Conservation (phyloP, 2,329 filamentous ascomycete genomes). For the Fusarium sp. region DNA sequence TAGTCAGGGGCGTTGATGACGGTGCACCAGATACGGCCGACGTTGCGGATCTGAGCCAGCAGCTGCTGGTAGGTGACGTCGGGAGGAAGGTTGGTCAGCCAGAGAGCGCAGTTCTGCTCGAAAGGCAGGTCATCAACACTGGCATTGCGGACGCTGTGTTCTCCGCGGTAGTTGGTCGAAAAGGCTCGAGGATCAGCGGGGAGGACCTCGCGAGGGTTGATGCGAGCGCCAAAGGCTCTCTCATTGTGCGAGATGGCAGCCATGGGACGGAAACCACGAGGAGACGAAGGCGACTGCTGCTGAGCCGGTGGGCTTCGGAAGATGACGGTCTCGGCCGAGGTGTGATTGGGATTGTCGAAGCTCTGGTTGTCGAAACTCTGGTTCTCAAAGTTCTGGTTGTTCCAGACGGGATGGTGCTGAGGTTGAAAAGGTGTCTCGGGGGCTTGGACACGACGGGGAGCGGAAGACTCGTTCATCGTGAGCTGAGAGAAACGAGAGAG, state of each 20-base stretch:
- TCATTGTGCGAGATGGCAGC: slow-evolving; percentile 23
- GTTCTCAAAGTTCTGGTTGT: not conserved
- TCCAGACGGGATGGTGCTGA: slow-evolving; percentile 9
- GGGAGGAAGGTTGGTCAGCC: slow-evolving; percentile 63
- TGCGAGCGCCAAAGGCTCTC: not conserved
- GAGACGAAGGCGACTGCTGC: not conserved
- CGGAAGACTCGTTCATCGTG: not conserved
- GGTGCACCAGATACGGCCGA: slow-evolving; percentile 63
- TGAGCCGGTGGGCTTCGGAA: not conserved
- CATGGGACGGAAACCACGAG: slow-evolving; percentile 41
- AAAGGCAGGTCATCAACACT: slow-evolving; percentile 47
- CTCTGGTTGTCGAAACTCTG: not conserved
- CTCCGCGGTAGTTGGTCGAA: slow-evolving; percentile 52
- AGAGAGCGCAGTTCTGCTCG: slow-evolving; percentile 62
- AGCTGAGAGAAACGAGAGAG: slow-evolving; percentile 11
- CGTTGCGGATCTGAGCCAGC: slow-evolving; percentile 55
- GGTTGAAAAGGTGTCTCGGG: not conserved
- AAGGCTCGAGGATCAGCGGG: slow-evolving; percentile 27
- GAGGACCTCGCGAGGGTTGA: not conserved
- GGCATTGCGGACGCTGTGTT: slow-evolving; percentile 51
- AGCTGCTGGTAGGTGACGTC: slow-evolving; percentile 57
- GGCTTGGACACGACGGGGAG: not conserved
- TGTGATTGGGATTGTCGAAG: not conserved
- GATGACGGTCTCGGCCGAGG: not conserved
- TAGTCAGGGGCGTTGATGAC: slow-evolving; percentile 63